A percentile compares a stretch with the other conserved stretches of the same genome.
Evolutionary conservation across 2,329 filamentous ascomycete genomes (phyloP).

Genomic region (Aspergillus sp.): DNA sequence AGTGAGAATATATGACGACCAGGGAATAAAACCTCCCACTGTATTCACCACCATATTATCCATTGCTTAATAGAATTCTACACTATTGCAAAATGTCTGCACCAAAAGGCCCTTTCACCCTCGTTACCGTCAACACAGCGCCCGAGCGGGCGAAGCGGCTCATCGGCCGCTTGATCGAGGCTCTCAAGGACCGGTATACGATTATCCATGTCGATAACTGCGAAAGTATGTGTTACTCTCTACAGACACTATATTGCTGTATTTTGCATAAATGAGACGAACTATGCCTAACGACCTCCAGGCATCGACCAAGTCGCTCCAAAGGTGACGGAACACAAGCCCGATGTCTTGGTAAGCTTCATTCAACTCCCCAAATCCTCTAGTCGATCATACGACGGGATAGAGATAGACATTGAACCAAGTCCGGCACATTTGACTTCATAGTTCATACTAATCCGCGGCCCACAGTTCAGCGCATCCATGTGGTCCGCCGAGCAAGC

Average conservation of each 20-base stretch:
- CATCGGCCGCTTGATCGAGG: constrained; percentile 61
- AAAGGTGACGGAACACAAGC: constrained; percentile 54
- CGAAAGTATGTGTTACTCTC: constrained; percentile 49
- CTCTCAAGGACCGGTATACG: constrained; percentile 62
- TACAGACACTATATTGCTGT: neutral
- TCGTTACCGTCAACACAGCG: constrained; percentile 68
- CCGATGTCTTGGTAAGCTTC: constrained; percentile 54
- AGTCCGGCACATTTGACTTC: too few species aligned
- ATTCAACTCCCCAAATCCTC: neutral
- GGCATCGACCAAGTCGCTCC: constrained; percentile 56
- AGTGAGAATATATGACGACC: neutral
- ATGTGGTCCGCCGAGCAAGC: constrained; percentile 54
- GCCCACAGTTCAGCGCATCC: constrained; percentile 59
- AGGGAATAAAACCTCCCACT: neutral
- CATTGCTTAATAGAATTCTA: neutral
- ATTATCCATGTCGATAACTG: constrained; percentile 65
- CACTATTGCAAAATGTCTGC: constrained; percentile 24
- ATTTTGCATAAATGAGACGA: neutral
- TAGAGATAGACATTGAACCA: too few species aligned
- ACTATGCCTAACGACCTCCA: constrained; percentile 14
- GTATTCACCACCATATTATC: too few species aligned
- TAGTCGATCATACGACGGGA: too few species aligned
- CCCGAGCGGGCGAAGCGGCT: constrained; percentile 64
- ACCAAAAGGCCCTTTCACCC: constrained; percentile 59
- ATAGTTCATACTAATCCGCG: too few species aligned